Evolutionary conservation across 768 basidiomycete genomes (phyloP).

Genomic region (Mycena vitilis): DNA sequence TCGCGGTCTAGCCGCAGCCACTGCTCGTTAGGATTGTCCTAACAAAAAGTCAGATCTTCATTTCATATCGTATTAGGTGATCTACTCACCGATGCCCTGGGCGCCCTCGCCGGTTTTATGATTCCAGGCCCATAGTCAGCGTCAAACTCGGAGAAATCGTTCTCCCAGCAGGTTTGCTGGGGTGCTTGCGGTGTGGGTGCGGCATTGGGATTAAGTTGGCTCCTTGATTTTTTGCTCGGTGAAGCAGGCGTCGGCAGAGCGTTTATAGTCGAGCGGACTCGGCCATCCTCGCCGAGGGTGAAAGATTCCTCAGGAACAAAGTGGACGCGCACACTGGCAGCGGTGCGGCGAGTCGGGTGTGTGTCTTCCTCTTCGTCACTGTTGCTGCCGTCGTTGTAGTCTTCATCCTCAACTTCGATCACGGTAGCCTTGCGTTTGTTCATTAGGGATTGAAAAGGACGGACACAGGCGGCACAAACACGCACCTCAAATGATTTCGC

Average conservation of each 20-base stretch:
- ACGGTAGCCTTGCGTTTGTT: no score
- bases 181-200: not conserved
- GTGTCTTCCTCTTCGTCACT: no score
- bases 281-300: not conserved
- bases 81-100: not conserved
- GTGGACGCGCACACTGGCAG: no score
- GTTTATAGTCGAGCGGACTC: not conserved
- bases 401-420: no score
- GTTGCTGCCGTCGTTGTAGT: no score
- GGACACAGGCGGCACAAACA: no score
- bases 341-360: no score
- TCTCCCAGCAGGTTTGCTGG: no score
- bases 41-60: no score
- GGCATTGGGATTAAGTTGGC: not conserved
- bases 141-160: not conserved
- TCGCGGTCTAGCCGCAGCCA: not conserved
- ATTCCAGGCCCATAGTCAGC: not conserved
- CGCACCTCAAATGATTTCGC: no score
- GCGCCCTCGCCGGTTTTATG: not conserved
- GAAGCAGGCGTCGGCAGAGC: not conserved
- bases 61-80: no score
- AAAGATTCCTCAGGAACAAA: not conserved
- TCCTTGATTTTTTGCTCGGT: not conserved
- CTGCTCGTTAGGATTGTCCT: conserved; percentile 1
- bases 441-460: no score